A percentile compares a stretch with the other conserved stretches of the same genome.
Evolutionary conservation across 129 eudicot genomes (phyloP).

Genomic region (Escallonia herrerae): DNA sequence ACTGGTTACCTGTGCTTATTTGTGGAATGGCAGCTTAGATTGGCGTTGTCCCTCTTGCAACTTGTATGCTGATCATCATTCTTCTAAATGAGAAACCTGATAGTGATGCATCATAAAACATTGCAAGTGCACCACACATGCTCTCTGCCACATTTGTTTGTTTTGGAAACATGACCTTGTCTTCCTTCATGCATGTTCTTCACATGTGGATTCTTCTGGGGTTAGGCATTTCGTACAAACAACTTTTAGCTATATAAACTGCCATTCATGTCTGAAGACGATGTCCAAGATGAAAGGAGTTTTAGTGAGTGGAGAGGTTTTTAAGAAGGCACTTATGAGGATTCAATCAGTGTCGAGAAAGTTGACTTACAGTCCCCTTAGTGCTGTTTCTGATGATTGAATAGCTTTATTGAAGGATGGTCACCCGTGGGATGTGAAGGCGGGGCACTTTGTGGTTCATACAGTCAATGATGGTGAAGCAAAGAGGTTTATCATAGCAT

Average conservation of each 20-base stretch:
- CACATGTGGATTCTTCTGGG: too few species aligned
- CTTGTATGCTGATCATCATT: too few species aligned
- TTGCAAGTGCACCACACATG: neutral
- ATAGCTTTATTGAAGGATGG: neutral
- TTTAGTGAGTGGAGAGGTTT: neutral
- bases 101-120: neutral
- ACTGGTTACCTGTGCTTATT: too few species aligned
- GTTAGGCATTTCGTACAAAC: too few species aligned
- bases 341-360: neutral
- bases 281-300: neutral
- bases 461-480: neutral
- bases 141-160: neutral
- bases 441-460: conserved; percentile 15
- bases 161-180: neutral
- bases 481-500: conserved; percentile 3
- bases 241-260: too few species aligned
- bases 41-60: too few species aligned
- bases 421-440: conserved; percentile 11
- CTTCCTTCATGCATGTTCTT: neutral
- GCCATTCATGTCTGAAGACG: too few species aligned
- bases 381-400: neutral
- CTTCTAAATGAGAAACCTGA: neutral
- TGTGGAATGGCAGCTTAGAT: too few species aligned
- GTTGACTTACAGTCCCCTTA: neutral
- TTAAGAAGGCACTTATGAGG: neutral